Conservation (phyloP, 2,329 filamentous ascomycete species). For the Cercospora zeina region DNA sequence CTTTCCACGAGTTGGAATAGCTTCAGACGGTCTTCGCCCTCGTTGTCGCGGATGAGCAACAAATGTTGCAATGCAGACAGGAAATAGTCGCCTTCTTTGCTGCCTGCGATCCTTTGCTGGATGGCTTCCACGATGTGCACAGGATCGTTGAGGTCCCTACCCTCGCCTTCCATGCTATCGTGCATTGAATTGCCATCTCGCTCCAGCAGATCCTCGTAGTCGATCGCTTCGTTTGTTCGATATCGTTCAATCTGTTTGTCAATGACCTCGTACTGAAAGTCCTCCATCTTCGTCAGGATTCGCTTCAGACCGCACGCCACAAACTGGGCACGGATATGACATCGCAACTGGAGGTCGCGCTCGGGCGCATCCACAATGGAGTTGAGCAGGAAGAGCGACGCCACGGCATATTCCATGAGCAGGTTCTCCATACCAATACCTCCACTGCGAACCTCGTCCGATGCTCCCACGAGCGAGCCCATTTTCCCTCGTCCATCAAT, state of each 20-base stretch:
- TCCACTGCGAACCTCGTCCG: constrained; percentile 91
- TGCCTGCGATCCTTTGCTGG: constrained; percentile 77
- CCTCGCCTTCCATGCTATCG: constrained; percentile 79
- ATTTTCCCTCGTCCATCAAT: constrained; percentile 97
- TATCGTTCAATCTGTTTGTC: constrained; percentile 97
- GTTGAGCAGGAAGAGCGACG: constrained; percentile 91
- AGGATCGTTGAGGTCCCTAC: constrained; percentile 90
- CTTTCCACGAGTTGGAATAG: constrained; percentile 98
- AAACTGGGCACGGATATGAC: constrained; percentile 94
- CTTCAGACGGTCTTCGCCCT: constrained; percentile 84
- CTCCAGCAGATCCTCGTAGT: constrained; percentile 96
- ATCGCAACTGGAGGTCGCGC: constrained; percentile 82
- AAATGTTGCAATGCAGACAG: constrained; percentile 93
- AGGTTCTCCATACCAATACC: constrained; percentile 98
- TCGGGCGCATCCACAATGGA: constrained; percentile 93
- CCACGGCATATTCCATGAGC: constrained; percentile 97
- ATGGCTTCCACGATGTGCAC: constrained; percentile 93
- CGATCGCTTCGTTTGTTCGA: constrained; percentile 90
- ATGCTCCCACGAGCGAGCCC: constrained; percentile 95
- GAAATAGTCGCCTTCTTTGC: constrained; percentile 90
- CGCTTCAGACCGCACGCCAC: constrained; percentile 94
- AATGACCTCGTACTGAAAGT: constrained; percentile 95
- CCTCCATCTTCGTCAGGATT: constrained; percentile 94
- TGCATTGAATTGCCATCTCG: constrained; percentile 87
- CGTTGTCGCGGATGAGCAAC: constrained; percentile 85